phyloP scores from a whole-genome alignment of 768 basidiomycete genomes.

The Lactarius indigo region DNA sequence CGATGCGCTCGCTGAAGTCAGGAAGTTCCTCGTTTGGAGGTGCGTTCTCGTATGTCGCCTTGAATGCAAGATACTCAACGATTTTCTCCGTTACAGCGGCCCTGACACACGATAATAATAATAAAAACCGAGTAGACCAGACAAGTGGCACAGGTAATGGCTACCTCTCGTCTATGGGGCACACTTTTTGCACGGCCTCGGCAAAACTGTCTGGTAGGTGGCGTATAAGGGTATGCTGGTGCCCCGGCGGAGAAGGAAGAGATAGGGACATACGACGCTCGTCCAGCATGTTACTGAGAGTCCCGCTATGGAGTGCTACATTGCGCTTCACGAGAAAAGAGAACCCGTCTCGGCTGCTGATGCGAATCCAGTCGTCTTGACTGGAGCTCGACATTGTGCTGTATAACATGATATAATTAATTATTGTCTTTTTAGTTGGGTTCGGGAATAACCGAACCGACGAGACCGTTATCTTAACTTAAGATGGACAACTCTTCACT shows the following conservation, averaged over 20 bases:
- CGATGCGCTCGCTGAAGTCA: slow-evolving; percentile 80
- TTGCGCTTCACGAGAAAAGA: slow-evolving; percentile 74
- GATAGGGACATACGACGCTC: slow-evolving; percentile 57
- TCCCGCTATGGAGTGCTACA: slow-evolving; percentile 75
- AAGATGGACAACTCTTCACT: background rate
- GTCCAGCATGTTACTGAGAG: slow-evolving; percentile 70
- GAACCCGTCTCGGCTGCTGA: slow-evolving; percentile 76
- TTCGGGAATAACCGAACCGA: slow-evolving; percentile 16
- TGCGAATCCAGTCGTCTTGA: slow-evolving; percentile 64
- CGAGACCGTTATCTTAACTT: background rate
- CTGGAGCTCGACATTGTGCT: background rate
- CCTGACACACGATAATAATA: slow-evolving; percentile 28
- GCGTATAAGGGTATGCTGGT: slow-evolving; percentile 12
- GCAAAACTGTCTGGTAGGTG: slow-evolving; percentile 57
- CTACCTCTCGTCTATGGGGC: slow-evolving; percentile 69
- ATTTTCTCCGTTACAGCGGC: slow-evolving; percentile 79
- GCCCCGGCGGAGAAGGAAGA: slow-evolving; percentile 1
- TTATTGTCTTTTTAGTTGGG: background rate
- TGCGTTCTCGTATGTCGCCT: slow-evolving; percentile 68
- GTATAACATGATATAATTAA: background rate
- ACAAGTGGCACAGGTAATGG: background rate
- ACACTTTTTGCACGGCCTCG: slow-evolving; percentile 69
- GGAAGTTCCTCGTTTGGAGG: slow-evolving; percentile 77
- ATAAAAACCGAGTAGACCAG: background rate
- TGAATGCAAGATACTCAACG: slow-evolving; percentile 87